A percentile compares a stretch with the other conserved stretches of the same genome.
These are phyloP conservation scores for Abelmoschus esculentus DNA, from an alignment of 345 rosid genomes.

Conservation along the genomic window DNA sequence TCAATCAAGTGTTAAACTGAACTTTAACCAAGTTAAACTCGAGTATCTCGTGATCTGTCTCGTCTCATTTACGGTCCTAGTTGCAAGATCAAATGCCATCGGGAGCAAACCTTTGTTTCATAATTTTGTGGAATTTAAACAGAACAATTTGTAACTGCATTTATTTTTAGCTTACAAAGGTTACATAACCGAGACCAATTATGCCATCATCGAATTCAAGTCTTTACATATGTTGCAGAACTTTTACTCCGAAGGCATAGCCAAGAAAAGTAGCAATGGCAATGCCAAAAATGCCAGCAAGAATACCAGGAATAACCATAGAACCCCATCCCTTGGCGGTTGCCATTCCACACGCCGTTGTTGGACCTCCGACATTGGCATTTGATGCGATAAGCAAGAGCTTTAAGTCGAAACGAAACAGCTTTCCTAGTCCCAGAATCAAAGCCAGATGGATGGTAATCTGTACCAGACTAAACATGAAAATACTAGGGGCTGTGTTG, in stretches of 20 bases:
- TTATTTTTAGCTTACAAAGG: too few relatives aligned
- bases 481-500: conserved; percentile 78
- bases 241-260: conserved; percentile 44
- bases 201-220: too few relatives aligned
- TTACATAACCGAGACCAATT: too few relatives aligned
- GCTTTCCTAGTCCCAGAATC: conserved; percentile 73
- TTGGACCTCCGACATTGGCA: conserved; percentile 91
- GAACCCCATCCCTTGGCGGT: conserved; percentile 80
- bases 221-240: conserved; percentile 41
- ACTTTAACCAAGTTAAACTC: too few relatives aligned
- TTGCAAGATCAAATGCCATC: too few relatives aligned
- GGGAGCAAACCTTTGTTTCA: too few relatives aligned
- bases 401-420: conserved; percentile 52
- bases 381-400: conserved; percentile 75
- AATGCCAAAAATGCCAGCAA: conserved; percentile 62
- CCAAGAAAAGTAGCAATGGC: conserved; percentile 60
- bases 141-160: too few relatives aligned
- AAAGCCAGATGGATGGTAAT: conserved; percentile 63
- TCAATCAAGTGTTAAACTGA: too few relatives aligned
- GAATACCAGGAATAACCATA: conserved; percentile 71
- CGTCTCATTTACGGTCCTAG: too few relatives aligned
- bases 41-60: too few relatives aligned
- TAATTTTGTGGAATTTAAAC: too few relatives aligned
- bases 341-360: conserved; percentile 88
- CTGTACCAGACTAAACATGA: conserved; percentile 71